phyloP scores from a whole-genome alignment of 2,329 filamentous ascomycete genomes.

The Cordyceps javanica region DNA sequence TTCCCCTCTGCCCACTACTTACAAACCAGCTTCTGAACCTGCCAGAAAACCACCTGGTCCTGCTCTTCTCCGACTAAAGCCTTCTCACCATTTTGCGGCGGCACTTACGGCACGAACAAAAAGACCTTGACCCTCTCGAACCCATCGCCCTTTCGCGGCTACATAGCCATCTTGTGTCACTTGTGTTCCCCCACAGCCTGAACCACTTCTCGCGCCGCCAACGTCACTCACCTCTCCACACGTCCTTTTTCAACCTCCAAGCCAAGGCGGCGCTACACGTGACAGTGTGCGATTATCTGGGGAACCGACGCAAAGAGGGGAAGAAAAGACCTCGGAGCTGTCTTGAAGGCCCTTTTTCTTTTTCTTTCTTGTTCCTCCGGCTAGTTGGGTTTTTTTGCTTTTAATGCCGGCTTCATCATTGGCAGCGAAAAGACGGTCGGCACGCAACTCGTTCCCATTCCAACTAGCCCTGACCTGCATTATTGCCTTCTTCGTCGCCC shows the following conservation, averaged over 20 bases:
- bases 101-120: too few relatives aligned
- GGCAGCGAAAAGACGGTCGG: conserved; percentile 4
- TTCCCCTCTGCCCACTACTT: background rate
- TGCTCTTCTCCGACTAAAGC: too few relatives aligned
- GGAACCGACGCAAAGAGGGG: background rate
- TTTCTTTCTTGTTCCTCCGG: background rate
- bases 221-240: too few relatives aligned
- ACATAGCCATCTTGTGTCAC: background rate
- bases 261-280: too few relatives aligned
- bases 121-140: too few relatives aligned
- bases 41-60: too few relatives aligned
- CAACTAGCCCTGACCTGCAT: background rate
- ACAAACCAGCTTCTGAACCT: too few relatives aligned
- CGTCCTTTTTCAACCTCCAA: too few relatives aligned
- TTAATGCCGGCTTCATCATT: conserved; percentile 7
- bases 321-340: background rate
- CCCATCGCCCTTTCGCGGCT: too few relatives aligned
- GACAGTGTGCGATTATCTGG: background rate
- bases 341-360: background rate
- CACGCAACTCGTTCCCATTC: background rate
- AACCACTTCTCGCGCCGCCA: background rate
- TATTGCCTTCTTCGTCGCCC: conserved; percentile 1
- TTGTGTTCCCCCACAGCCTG: background rate
- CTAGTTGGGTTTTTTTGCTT: too few relatives aligned
- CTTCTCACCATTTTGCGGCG: too few relatives aligned